A percentile compares a stretch with the other conserved stretches of the same genome.
phyloP scores from a whole-genome alignment of 169 alveolate genomes.

The Plasmodium coatneyi region DNA sequence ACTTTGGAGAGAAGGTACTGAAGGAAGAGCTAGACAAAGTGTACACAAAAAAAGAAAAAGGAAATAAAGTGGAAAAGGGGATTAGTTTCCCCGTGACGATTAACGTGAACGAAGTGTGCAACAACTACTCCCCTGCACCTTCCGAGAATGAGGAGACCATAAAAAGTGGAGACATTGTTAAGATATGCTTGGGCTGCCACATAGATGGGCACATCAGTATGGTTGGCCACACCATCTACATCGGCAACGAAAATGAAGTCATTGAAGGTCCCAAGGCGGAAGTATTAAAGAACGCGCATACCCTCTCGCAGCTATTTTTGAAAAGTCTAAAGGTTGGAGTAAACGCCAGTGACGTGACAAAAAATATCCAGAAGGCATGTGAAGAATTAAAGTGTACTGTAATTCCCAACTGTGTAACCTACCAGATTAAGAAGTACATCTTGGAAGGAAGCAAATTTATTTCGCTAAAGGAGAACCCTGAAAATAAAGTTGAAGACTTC shows the following conservation, averaged over 20 bases:
- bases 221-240: conserved; percentile 89
- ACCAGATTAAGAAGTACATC: conserved; percentile 94
- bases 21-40: conserved; percentile 67
- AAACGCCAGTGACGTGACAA: conserved; percentile 93
- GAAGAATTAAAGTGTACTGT: conserved; percentile 91
- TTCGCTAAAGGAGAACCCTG: conserved; percentile 89
- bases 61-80: conserved; percentile 94
- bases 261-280: conserved; percentile 79
- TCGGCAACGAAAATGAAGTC: conserved; percentile 69
- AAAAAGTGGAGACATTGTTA: conserved; percentile 93
- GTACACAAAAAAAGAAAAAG: conserved; percentile 78
- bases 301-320: conserved; percentile 94
- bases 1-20: conserved; percentile 54
- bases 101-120: conserved; percentile 95
- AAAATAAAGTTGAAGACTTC: conserved; percentile 94
- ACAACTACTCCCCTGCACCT: conserved; percentile 92
- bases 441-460: conserved; percentile 93
- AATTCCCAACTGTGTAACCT: conserved; percentile 93
- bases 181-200: conserved; percentile 92
- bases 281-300: conserved; percentile 91
- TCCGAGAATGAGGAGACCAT: conserved; percentile 82
- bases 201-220: conserved; percentile 95
- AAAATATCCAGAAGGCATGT: conserved; percentile 90
- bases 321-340: conserved; percentile 91
- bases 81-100: conserved; percentile 97